Conservation (phyloP, 495 filamentous ascomycete genomes). For the Penicillium lagena region DNA sequence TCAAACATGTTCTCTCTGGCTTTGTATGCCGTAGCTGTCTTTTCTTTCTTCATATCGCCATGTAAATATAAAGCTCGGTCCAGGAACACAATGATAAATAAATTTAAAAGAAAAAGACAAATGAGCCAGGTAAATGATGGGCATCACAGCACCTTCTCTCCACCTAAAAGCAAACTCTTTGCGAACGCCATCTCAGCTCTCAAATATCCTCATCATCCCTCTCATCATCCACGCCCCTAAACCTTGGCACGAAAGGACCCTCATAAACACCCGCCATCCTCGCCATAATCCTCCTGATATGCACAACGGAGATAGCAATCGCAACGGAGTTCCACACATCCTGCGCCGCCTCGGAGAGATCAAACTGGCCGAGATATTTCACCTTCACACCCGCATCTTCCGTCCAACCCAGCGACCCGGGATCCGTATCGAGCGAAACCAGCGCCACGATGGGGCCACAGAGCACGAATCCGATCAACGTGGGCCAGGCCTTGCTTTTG, state of each 20-base stretch:
- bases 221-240: not conserved
- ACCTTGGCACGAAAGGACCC: not conserved
- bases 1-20: too few relatives aligned
- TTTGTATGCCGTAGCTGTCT: too few relatives aligned
- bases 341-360: constrained; percentile 29
- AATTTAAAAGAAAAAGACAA: too few relatives aligned
- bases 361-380: constrained; percentile 31
- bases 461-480: constrained; percentile 33
- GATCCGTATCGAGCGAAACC: constrained; percentile 29
- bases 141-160: too few relatives aligned
- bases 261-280: constrained; percentile 15
- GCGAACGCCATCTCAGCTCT: not conserved
- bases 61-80: too few relatives aligned
- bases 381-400: constrained; percentile 6
- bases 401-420: constrained; percentile 4
- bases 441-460: constrained; percentile 37
- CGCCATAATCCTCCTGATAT: constrained; percentile 28
- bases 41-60: too few relatives aligned
- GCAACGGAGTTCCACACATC: constrained; percentile 46
- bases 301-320: constrained; percentile 32
- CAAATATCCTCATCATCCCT: not conserved
- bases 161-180: too few relatives aligned
- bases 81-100: too few relatives aligned
- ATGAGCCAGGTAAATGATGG: too few relatives aligned
- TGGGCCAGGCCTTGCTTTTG: constrained; percentile 7